A percentile compares a stretch with the other conserved stretches of the same genome.
Evolutionary conservation across 345 rosid genomes (phyloP).

Genomic region (Trapa bicornis): DNA sequence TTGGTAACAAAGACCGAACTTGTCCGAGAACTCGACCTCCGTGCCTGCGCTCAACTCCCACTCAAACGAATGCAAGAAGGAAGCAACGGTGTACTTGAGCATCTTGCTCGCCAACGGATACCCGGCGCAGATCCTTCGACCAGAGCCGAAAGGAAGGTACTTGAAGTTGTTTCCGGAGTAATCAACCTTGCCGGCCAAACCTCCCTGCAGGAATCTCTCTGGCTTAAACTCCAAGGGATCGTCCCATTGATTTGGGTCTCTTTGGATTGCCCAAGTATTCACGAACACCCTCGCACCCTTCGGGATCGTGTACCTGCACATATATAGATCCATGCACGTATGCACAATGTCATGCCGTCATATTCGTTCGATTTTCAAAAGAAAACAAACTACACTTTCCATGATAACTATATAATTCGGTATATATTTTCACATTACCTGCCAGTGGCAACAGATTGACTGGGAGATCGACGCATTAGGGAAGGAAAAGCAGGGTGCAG

Average conservation of each 20-base stretch:
- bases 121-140: constrained; percentile 34
- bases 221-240: constrained; percentile 24
- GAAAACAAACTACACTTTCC: not conserved
- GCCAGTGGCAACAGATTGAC: constrained; percentile 5
- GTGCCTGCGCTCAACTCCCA: constrained; percentile 20
- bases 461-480: constrained; percentile 14
- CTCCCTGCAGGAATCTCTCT: constrained; percentile 16
- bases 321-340: not conserved
- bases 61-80: constrained; percentile 21
- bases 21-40: constrained; percentile 5
- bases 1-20: constrained; percentile 12
- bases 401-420: not conserved
- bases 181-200: constrained; percentile 4
- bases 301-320: too few relatives aligned
- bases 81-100: constrained; percentile 18
- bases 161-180: constrained; percentile 19
- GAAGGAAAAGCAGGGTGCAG: constrained; percentile 22
- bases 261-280: constrained; percentile 22
- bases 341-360: not conserved
- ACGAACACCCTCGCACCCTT: constrained; percentile 16
- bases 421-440: constrained; percentile 8
- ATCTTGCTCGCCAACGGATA: constrained; percentile 23
- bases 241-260: constrained; percentile 27
- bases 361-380: not conserved
- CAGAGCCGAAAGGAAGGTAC: constrained; percentile 36